phyloP scores from a whole-genome alignment of 192 early-diverging fungal genomes.

The Borealophlyctis nickersoniae region DNA sequence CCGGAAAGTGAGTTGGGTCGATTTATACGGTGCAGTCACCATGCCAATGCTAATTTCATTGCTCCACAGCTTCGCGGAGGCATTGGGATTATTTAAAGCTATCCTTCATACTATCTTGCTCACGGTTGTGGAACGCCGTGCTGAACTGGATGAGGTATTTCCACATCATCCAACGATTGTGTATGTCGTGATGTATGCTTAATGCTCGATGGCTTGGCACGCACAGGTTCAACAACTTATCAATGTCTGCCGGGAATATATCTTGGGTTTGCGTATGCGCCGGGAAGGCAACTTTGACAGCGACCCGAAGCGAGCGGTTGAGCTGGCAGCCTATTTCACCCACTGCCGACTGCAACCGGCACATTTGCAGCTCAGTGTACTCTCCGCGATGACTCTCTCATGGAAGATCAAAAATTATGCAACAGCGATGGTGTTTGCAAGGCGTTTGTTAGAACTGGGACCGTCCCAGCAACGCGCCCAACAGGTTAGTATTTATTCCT shows the following conservation, averaged over 20 bases:
- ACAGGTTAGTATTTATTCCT: constrained; percentile 47
- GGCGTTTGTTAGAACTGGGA: constrained; percentile 84
- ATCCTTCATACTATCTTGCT: constrained; percentile 80
- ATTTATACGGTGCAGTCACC: not conserved
- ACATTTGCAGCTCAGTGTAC: constrained; percentile 87
- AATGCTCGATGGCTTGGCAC: no score
- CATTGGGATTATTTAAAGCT: constrained; percentile 66
- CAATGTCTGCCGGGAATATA: constrained; percentile 83
- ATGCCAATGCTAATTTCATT: not conserved
- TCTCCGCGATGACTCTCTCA: constrained; percentile 80
- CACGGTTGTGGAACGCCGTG: constrained; percentile 58
- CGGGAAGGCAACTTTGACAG: constrained; percentile 55
- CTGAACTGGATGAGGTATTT: constrained; percentile 73
- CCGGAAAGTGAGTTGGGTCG: constrained; percentile 52
- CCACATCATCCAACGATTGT: not conserved
- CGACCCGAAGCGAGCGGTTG: constrained; percentile 68
- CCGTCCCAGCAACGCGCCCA: constrained; percentile 74
- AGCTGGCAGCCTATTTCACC: constrained; percentile 95
- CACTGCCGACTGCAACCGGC: constrained; percentile 83
- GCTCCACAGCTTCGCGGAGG: constrained; percentile 62
- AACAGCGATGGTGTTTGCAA: constrained; percentile 84
- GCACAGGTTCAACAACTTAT: constrained; percentile 62
- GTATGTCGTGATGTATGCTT: no score
- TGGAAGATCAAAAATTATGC: constrained; percentile 82
- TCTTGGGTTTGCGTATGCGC: constrained; percentile 84